These are phyloP conservation scores for Ceratocystiopsis sp. DNA, from an alignment of 2,329 filamentous ascomycete genomes.

Conservation along the genomic window DNA sequence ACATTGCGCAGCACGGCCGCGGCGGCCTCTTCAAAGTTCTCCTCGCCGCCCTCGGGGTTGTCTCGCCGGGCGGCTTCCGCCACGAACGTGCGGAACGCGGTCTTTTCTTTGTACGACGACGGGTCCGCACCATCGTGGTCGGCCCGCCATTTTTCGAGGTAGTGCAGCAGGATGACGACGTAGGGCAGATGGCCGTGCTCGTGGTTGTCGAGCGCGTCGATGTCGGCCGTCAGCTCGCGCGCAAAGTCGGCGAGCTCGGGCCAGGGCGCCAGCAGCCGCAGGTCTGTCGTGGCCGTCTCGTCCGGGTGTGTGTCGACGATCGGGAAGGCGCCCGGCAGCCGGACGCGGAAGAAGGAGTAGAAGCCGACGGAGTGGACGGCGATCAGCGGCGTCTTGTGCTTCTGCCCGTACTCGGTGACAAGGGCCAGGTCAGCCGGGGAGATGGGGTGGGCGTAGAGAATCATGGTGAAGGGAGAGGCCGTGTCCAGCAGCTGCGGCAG, in stretches of 20 bases:
- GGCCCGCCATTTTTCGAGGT: conserved; percentile 64
- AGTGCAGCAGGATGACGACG: conserved; percentile 65
- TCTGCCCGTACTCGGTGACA: conserved; percentile 29
- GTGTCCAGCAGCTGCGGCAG: conserved; percentile 19
- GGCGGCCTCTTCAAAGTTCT: conserved; percentile 91
- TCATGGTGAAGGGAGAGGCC: conserved; percentile 30
- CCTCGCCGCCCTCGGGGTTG: conserved; percentile 74
- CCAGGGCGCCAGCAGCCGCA: conserved; percentile 77
- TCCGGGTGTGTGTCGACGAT: conserved; percentile 95
- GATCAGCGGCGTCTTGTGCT: conserved; percentile 54
- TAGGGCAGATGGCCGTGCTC: conserved; percentile 89
- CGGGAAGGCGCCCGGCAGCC: conserved; percentile 63
- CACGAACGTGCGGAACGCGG: conserved; percentile 58
- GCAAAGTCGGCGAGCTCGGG: conserved; percentile 57
- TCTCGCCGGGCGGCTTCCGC: conserved; percentile 48
- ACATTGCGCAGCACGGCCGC: conserved; percentile 80
- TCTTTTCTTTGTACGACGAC: conserved; percentile 68
- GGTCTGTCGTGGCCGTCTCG: conserved; percentile 64
- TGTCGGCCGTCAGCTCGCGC: conserved; percentile 45
- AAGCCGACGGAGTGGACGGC: conserved; percentile 83
- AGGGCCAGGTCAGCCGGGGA: conserved; percentile 23
- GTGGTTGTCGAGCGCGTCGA: conserved; percentile 56
- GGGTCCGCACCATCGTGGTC: conserved; percentile 52
- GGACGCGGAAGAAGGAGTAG: conserved; percentile 74
- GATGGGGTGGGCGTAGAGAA: conserved; percentile 37